phyloP scores from a whole-genome alignment of 2,329 filamentous ascomycete genomes.

The Aspergillus floridensis region DNA sequence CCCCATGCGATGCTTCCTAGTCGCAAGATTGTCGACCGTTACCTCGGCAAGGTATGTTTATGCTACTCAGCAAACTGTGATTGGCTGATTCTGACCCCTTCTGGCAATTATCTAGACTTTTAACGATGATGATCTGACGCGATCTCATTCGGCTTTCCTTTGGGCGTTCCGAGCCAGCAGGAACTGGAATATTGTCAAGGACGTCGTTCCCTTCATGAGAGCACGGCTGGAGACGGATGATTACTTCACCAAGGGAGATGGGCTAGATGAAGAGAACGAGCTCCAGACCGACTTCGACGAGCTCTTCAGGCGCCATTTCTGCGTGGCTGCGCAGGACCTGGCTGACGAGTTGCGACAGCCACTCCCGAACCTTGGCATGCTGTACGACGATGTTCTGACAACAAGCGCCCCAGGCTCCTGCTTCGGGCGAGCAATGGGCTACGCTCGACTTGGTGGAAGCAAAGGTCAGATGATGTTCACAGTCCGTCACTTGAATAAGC shows the following conservation, averaged over 20 bases:
- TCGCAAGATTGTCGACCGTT: constrained; percentile 74
- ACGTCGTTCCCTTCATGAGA: constrained; percentile 69
- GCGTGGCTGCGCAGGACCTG: constrained; percentile 71
- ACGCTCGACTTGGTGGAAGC: constrained; percentile 43
- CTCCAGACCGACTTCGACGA: constrained; percentile 68
- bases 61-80: not conserved
- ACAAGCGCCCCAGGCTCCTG: constrained; percentile 53
- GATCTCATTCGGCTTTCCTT: constrained; percentile 74
- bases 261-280: constrained; percentile 46
- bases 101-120: constrained; percentile 42
- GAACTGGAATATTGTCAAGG: constrained; percentile 69
- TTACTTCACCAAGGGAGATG: constrained; percentile 46
- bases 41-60: constrained; percentile 59
- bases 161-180: constrained; percentile 82
- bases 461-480: constrained; percentile 80
- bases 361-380: constrained; percentile 62
- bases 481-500: constrained; percentile 60
- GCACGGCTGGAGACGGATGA: constrained; percentile 61
- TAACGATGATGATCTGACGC: constrained; percentile 71
- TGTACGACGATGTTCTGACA: constrained; percentile 73
- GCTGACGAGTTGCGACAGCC: constrained; percentile 64
- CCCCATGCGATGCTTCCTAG: constrained; percentile 44
- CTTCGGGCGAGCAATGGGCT: constrained; percentile 27
- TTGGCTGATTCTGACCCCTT: not conserved
- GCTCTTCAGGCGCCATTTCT: constrained; percentile 80